Evolutionary conservation across 106 monocot species (phyloP).

Genomic region (Acorus gramineus): DNA sequence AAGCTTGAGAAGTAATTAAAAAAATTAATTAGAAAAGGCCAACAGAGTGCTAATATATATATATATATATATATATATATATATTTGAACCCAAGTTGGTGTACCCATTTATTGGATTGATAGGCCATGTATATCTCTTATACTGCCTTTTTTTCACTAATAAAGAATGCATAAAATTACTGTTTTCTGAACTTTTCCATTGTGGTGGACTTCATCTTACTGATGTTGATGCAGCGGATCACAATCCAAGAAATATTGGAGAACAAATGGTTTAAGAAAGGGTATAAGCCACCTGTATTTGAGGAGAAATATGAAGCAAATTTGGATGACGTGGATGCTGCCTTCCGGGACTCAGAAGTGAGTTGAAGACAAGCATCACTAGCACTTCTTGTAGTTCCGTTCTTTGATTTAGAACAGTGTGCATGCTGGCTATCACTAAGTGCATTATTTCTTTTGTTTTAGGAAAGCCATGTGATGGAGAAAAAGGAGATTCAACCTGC

Average conservation of each 20-base stretch:
- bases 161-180: no score
- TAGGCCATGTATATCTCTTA: no score
- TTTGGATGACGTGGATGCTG: conserved; percentile 71
- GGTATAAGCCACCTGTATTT: conserved; percentile 70
- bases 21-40: no score
- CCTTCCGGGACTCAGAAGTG: conserved; percentile 61
- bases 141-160: no score
- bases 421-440: background rate
- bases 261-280: conserved; percentile 91
- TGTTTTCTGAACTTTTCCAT: no score
- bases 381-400: background rate
- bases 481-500: conserved; percentile 51
- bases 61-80: no score
- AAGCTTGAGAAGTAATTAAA: no score
- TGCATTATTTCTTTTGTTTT: background rate
- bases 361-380: conserved; percentile 21
- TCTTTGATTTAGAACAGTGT: background rate
- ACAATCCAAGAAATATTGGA: conserved; percentile 74
- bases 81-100: no score
- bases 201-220: background rate
- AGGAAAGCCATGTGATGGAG: conserved; percentile 61
- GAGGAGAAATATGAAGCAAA: conserved; percentile 53
- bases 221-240: conserved; percentile 44
- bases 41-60: no score
- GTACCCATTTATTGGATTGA: no score